Conservation (phyloP, 1,284 basidiomycete species). For the Tilletia walkeri region DNA sequence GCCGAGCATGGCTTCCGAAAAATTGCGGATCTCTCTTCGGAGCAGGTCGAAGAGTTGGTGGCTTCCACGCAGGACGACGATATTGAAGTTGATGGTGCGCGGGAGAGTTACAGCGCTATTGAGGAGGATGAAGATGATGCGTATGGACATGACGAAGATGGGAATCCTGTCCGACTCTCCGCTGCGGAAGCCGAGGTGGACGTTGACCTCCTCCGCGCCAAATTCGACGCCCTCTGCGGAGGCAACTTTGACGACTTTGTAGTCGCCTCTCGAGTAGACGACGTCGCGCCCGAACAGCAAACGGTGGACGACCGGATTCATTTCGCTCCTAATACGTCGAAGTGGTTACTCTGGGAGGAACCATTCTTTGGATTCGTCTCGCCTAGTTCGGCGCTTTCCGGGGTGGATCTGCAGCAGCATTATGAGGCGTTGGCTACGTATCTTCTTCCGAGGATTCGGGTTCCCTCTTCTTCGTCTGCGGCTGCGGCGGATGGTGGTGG, state of each 20-base stretch:
- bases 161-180: background rate
- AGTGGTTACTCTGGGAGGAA: constrained; percentile 57
- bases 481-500: background rate
- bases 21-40: background rate
- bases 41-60: background rate
- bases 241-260: constrained; percentile 56
- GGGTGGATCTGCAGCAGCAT: constrained; percentile 39
- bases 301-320: constrained; percentile 41
- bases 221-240: constrained; percentile 51
- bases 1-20: constrained; percentile 53
- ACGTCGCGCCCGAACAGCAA: constrained; percentile 27
- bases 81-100: background rate
- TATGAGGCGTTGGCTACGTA: constrained; percentile 21
- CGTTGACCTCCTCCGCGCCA: constrained; percentile 33
- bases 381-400: constrained; percentile 31
- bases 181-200: constrained; percentile 38
- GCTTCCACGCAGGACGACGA: too few relatives aligned
- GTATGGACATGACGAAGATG: background rate
- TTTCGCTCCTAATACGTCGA: constrained; percentile 55
- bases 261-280: constrained; percentile 53
- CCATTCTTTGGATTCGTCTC: constrained; percentile 38
- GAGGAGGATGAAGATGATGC: background rate
- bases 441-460: background rate
- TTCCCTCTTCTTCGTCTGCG: background rate
- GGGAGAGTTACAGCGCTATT: background rate